Conservation (phyloP, 345 rosid species). For the Trapa incisa region DNA sequence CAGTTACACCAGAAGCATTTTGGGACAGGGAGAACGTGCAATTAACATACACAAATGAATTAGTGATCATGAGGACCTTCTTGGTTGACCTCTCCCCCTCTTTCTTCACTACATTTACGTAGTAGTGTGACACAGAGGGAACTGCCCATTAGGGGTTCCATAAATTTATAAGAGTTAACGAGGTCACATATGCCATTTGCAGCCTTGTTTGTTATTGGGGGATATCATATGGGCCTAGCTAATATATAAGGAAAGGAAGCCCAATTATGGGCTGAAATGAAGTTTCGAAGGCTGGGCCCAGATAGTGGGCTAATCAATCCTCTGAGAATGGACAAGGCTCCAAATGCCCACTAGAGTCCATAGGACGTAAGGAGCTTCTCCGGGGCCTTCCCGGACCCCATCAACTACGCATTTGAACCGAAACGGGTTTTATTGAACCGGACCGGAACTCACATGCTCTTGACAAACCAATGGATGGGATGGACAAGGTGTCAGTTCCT, state of each 20-base stretch:
- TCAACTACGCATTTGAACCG: conserved; percentile 30
- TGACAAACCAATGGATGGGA: background rate
- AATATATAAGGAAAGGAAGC: no score
- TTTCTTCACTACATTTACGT: no score
- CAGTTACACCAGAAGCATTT: conserved; percentile 24
- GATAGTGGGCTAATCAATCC: conserved; percentile 27
- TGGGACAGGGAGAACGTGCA: conserved; percentile 18
- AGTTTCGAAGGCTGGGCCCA: no score
- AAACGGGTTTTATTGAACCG: background rate
- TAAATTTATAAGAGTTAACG: no score
- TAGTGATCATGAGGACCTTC: background rate
- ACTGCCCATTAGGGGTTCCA: no score
- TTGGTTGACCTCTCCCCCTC: conserved; percentile 28
- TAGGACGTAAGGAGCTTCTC: conserved; percentile 41
- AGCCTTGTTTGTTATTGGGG: no score
- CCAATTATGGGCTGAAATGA: no score
- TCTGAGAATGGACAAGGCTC: conserved; percentile 41
- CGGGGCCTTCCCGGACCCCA: conserved; percentile 48
- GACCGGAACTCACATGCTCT: background rate
- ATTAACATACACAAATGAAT: conserved; percentile 7
- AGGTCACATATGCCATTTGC: no score
- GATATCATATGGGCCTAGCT: no score
- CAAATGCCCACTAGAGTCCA: conserved; percentile 38
- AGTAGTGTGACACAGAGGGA: no score
- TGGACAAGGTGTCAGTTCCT: no score